Percentiles rank a stretch among this genome's conserved stretches.
phyloP scores from a whole-genome alignment of 139 green algal genomes.

The Coelastrella sp. region DNA sequence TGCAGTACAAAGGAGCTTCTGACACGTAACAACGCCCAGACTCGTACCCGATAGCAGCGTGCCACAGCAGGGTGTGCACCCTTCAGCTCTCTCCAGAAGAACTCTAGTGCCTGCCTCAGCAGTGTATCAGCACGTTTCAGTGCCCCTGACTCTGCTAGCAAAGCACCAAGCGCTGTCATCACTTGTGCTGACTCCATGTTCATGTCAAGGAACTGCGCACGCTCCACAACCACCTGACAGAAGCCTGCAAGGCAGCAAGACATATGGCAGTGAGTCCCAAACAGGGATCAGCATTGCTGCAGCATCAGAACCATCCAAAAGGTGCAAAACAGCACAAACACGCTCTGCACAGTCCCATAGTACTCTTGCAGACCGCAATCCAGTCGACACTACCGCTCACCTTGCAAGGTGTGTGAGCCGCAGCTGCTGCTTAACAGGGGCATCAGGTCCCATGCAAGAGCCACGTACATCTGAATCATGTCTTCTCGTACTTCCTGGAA shows the following conservation, averaged over 20 bases:
- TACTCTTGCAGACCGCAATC: background rate
- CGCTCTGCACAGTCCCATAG: background rate
- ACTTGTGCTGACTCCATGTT: constrained; percentile 16
- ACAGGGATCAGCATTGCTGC: background rate
- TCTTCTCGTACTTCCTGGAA: constrained; percentile 40
- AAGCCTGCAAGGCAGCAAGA: constrained; percentile 20
- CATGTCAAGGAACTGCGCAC: constrained; percentile 31
- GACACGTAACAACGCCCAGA: background rate
- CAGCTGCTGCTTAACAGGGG: constrained; percentile 41
- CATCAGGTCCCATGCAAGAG: constrained; percentile 42
- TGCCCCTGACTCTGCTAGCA: constrained; percentile 41
- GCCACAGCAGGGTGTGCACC: constrained; percentile 21
- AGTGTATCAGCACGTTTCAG: constrained; percentile 36
- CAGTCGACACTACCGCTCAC: background rate
- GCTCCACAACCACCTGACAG: constrained; percentile 48
- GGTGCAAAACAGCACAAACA: too few species aligned
- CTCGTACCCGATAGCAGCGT: constrained; percentile 30
- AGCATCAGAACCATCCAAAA: background rate
- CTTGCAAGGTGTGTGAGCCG: constrained; percentile 31
- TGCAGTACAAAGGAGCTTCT: background rate
- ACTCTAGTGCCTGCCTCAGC: constrained; percentile 38
- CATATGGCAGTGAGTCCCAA: background rate
- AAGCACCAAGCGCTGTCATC: constrained; percentile 9
- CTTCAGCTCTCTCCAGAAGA: constrained; percentile 44
- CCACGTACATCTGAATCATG: constrained; percentile 33